A percentile compares a stretch with the other conserved stretches of the same genome.
Evolutionary conservation across 306 rosid species (phyloP).

Genomic region (Alnus glutinosa): DNA sequence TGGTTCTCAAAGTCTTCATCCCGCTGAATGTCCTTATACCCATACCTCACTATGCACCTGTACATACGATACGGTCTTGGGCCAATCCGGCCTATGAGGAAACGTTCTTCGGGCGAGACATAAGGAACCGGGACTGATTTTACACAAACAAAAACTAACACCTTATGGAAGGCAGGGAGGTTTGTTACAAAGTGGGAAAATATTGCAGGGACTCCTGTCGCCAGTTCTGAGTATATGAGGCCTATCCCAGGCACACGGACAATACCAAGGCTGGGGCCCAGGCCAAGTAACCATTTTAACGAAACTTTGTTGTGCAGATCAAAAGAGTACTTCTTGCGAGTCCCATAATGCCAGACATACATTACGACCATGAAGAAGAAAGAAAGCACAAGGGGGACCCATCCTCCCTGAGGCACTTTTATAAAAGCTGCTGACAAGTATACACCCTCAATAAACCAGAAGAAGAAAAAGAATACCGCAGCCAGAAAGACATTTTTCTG

Average conservation of each 20-base stretch:
- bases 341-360: constrained; percentile 89
- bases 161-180: constrained; percentile 89
- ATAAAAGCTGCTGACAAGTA: constrained; percentile 76
- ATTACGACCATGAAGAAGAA: constrained; percentile 60
- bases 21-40: constrained; percentile 81
- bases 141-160: constrained; percentile 77
- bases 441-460: constrained; percentile 77
- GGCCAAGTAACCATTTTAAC: constrained; percentile 75
- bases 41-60: constrained; percentile 80
- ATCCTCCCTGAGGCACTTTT: constrained; percentile 89
- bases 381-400: constrained; percentile 83
- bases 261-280: constrained; percentile 89
- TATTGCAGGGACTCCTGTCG: constrained; percentile 83
- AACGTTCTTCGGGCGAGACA: constrained; percentile 84
- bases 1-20: constrained; percentile 84
- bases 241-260: constrained; percentile 93
- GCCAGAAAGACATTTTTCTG: constrained; percentile 59
- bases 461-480: constrained; percentile 51
- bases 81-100: constrained; percentile 79
- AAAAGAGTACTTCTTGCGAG: constrained; percentile 68
- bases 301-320: constrained; percentile 87
- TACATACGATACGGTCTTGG: constrained; percentile 86
- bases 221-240: constrained; percentile 81
- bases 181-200: constrained; percentile 90
- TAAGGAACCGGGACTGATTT: constrained; percentile 86